Percentiles rank a stretch among this genome's conserved stretches.
Conservation (phyloP, 2,329 filamentous ascomycete species). For the Passalora sequoiae region DNA sequence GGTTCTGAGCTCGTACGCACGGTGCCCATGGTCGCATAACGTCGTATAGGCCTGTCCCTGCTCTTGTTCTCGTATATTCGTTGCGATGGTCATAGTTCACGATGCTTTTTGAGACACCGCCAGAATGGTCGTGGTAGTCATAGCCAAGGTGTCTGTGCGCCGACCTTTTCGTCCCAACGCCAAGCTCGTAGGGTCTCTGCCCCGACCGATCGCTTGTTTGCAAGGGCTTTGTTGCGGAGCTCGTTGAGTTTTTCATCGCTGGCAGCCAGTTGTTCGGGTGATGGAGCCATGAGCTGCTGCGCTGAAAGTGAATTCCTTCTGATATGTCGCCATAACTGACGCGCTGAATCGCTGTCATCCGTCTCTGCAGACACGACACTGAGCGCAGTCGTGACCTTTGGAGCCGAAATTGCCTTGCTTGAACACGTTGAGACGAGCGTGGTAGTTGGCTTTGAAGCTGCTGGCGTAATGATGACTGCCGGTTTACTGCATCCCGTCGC, state of each 20-base stretch:
- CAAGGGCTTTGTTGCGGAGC: slow-evolving; percentile 32
- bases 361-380: slow-evolving; percentile 1
- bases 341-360: slow-evolving; percentile 28
- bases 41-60: too few species aligned
- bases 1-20: too few species aligned
- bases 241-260: slow-evolving; percentile 26
- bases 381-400: slow-evolving; percentile 12
- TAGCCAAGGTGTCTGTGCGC: slow-evolving; percentile 26
- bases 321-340: slow-evolving; percentile 38
- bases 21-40: too few species aligned
- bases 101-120: too few species aligned
- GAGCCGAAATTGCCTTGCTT: slow-evolving; percentile 13
- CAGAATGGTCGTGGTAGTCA: slow-evolving; percentile 11
- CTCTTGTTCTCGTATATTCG: too few species aligned
- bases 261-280: slow-evolving; percentile 23
- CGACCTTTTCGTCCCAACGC: slow-evolving; percentile 27
- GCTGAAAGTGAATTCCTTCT: slow-evolving; percentile 30
- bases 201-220: slow-evolving; percentile 39
- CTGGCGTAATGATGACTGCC: slow-evolving; percentile 23
- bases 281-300: slow-evolving; percentile 22
- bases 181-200: slow-evolving; percentile 38
- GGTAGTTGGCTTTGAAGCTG: slow-evolving; percentile 12
- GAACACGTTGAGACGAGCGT: slow-evolving; percentile 9
- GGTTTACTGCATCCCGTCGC: slow-evolving; percentile 10
- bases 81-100: too few species aligned